These are phyloP conservation scores for Colletotrichum simmondsii DNA, from an alignment of 2,329 filamentous ascomycete species.

Conservation along the genomic window DNA sequence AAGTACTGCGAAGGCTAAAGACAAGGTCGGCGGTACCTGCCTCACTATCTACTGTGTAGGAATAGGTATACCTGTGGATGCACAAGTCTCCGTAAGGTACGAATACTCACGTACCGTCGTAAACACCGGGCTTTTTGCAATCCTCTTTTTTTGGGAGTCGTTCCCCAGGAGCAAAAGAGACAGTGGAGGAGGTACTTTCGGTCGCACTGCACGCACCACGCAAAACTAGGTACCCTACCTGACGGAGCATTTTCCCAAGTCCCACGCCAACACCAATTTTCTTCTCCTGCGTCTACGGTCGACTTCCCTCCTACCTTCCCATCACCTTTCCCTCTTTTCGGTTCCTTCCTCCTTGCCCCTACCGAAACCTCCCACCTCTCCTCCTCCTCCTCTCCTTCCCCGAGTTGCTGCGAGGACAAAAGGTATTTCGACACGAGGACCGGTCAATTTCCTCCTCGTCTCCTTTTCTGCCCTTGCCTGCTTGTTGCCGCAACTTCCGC, in stretches of 20 bases:
- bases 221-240: not conserved
- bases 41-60: not conserved
- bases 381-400: conserved; percentile 15
- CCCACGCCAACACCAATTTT: conserved; percentile 35
- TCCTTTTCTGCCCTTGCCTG: conserved; percentile 25
- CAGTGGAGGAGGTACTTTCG: conserved; percentile 4
- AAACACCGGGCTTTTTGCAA: not conserved
- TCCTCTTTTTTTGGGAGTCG: not conserved
- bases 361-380: conserved; percentile 22
- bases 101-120: not conserved
- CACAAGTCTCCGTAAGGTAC: not conserved
- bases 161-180: not conserved
- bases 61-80: not conserved
- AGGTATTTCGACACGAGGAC: conserved; percentile 27
- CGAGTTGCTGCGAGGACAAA: conserved; percentile 36
- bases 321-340: conserved; percentile 39
- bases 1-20: not conserved
- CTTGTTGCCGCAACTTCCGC: conserved; percentile 29
- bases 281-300: conserved; percentile 31
- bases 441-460: conserved; percentile 30
- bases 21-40: not conserved
- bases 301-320: conserved; percentile 43
- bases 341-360: conserved; percentile 32
- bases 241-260: conserved; percentile 36
- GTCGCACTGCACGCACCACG: not conserved